These are phyloP conservation scores for Coffea eugenioides DNA, from an alignment of 257 asterid genomes.

Conservation along the genomic window DNA sequence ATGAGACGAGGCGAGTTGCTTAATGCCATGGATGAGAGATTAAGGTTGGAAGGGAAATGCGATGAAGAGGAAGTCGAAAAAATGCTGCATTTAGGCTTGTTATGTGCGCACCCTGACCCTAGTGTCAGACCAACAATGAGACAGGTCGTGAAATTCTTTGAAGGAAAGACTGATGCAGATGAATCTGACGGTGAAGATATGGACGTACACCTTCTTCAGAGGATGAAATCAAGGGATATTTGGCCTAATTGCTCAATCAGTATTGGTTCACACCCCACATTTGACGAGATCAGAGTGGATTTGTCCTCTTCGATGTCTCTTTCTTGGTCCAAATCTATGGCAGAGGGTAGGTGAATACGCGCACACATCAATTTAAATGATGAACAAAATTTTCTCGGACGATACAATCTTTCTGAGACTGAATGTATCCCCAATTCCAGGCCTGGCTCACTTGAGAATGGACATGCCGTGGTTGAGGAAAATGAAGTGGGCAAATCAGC, in stretches of 20 bases:
- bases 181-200: slow-evolving; percentile 44
- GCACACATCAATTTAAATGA: background rate
- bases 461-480: slow-evolving; percentile 1
- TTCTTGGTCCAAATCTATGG: slow-evolving; percentile 51
- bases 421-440: slow-evolving; percentile 13
- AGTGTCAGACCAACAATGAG: slow-evolving; percentile 65
- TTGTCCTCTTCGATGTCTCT: slow-evolving; percentile 44
- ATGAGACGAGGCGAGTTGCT: slow-evolving; percentile 41
- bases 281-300: slow-evolving; percentile 47
- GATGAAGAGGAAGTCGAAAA: slow-evolving; percentile 44
- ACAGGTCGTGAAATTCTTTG: slow-evolving; percentile 55
- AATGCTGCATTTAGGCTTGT: slow-evolving; percentile 54
- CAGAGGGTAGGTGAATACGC: slow-evolving; percentile 53
- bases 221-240: slow-evolving; percentile 38
- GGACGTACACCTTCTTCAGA: slow-evolving; percentile 43
- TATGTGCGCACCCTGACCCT: slow-evolving; percentile 52
- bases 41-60: slow-evolving; percentile 31
- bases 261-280: slow-evolving; percentile 57
- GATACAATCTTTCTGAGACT: background rate
- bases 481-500: slow-evolving; percentile 3
- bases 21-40: slow-evolving; percentile 33
- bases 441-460: background rate
- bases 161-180: slow-evolving; percentile 39
- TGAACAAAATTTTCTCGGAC: background rate
- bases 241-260: slow-evolving; percentile 41